Base-by-base conservation (phyloP, 2,329 filamentous ascomycete species). In the Pezicula neosporulosa region DNA sequence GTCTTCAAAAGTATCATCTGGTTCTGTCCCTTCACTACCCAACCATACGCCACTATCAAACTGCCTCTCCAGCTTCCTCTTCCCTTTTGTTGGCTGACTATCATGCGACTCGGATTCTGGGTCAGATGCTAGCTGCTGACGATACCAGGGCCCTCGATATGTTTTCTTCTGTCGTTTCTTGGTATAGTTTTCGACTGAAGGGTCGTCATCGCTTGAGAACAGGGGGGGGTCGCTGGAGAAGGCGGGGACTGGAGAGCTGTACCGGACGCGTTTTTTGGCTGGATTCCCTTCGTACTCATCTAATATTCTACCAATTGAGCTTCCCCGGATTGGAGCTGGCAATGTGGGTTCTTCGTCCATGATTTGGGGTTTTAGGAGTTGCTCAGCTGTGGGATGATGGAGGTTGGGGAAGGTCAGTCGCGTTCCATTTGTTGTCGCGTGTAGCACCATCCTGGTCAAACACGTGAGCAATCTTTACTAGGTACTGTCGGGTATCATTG, bases 191-290 rank as follows among this genome's bases (percentile, higher is more conserved):
- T 87, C 83, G 44, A 85, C 66, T 1, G 80, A 78, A 3, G 83
- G 82, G 51, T 88, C 85, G 60, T 89, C 85, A 53, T 90, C 86
- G 64, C 83, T 86, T 4, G 85, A 89, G 67, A 90, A 90, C 24
- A 89, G 67, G 45, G 83, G 78, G 3, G 85, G 85, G 61, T 90
- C 86, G 63, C 86, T 89, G 18, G 85, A 89, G 56, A 78, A 70
- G 36, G 72, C 56, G 44, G 61, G 62, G 56, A 78, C 70, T 36
- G 72, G 57, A 44, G 61, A 62, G 28, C 66, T 55, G 46, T 56
- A 59, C 55, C 68, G 66, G 33, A 65, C 63, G 53, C 73, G 73
- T 64, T 77, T 76, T 53, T 70, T 63, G n/a, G 66, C 35, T 19
- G 51, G 46, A 44, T 47, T 52, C 35, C 52, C 54, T 6, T 56